Base-by-base conservation (phyloP, 495 filamentous ascomycete genomes). In the Penicillium chermesinum region DNA sequence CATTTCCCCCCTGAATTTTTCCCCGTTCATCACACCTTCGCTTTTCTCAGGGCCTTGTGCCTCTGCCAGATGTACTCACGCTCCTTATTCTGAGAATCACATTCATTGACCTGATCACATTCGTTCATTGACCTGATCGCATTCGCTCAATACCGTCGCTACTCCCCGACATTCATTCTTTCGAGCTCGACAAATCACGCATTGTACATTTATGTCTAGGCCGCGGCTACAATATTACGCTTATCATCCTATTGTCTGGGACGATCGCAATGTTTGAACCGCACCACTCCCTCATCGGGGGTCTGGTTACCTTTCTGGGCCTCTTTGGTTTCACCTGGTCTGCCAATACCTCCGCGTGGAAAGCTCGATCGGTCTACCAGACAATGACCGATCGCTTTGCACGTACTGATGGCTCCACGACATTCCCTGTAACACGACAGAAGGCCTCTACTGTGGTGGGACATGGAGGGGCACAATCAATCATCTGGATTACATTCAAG, bases 321-420 rank as follows among this genome's bases (percentile, higher is more conserved):
- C 7, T 48, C 0, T 41, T 40, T 2, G 16, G 25, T 10, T 14
- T 25, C 25, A 13, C 41, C 7, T 49, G 46, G 9, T 60, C 64
- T 14, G 67, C 64, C 21, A 35, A 39, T 19, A 61, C 43, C 13
- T 38, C 53, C 1, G 67, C 70, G 41, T 86, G 82, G 82, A 74
- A 79, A 30, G 62, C 71, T 36, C 72, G 80, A 49, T 79, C 78
- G n/a, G 80, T 89, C 46, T 90, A 89, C 56, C 86, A 88, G 58
- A 78, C 86, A 27, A 72, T 91, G 48, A 88, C 85, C 4, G 87
- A 91, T 59, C 76, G 88, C 4, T 85, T 89, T 44, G 85, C 85
- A 18, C 82, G 80, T 30, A 78, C 82, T 13, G 73, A 87, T 63
- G 79, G 80, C 15, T 84, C 79, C 10, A 66, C 56, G 6, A 82